Evolutionary conservation across 176 grass and related monocot genomes (phyloP), one percentile per base, ranked within the genome.

Genomic region (Tillandsia leiboldiana): DNA sequence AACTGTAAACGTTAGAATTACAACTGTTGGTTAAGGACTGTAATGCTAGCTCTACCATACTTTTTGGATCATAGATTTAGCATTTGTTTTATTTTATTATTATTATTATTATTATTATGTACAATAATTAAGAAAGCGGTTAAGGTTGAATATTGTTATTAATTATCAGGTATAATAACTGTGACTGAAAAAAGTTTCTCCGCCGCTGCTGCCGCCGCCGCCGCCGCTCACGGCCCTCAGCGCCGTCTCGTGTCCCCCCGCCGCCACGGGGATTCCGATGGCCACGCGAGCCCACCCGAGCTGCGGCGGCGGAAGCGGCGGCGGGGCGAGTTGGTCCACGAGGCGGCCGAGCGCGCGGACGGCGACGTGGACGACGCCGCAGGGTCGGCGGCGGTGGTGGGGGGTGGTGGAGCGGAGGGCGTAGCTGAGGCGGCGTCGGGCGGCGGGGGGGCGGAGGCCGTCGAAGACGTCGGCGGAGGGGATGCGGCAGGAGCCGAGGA

Each of bases 371-470:
- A 97, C 70, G 70, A 92, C 82, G 53, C 84, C 86, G 70, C 59
- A 81, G 1, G 70, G 14, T 50, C 10, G 66, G 17, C 74, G 75
- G 9, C 72, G 79, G 63, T 77, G 66, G 1, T 26, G 77, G 0
- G 81, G 81, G 8, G 77, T 4, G 33, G 33, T 42, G 75, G 77
- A 83, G 8, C 86, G 78, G 0, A 97, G 87, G 7, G 89, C 64
- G 62, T 97, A 97, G 85, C 93, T 97, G 72, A 97, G 85, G 14
- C 89, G 85, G 8, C 93, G 83, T n/a, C 68, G 89, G 50, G 67
- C 80, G 17, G 74, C 49, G 6, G 94, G 74, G 13, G 86, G 84
- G 26, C 81, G 79, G 54, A 92, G 78, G 47, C 94, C 89, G 71
- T 99, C 89, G 24, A 99, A 67, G 51, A 99, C 75, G 76, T 99